These are phyloP conservation scores for Sphaerulina populicola DNA, from an alignment of 2,329 filamentous ascomycete species.

Conservation along the genomic window DNA sequence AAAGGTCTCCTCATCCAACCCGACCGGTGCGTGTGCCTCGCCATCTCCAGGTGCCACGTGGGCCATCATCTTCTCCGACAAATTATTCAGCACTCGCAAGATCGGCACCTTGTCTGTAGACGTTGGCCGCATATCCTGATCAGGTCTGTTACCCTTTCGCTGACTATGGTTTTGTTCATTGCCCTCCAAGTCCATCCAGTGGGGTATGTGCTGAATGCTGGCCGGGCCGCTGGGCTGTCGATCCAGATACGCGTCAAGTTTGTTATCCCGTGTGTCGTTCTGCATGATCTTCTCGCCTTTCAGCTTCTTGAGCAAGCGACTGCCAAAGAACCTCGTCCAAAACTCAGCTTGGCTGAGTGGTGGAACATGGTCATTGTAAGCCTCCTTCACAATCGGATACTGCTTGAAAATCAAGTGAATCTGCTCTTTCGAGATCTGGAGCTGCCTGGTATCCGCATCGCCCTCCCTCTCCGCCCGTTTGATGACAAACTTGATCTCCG, in stretches of 20 bases:
- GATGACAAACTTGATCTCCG: constrained; percentile 60
- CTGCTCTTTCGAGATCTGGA: constrained; percentile 84
- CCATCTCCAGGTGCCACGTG: constrained; percentile 72
- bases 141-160: constrained; percentile 74
- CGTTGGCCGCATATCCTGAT: constrained; percentile 78
- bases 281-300: constrained; percentile 81
- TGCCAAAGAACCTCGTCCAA: constrained; percentile 91
- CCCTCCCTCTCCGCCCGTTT: constrained; percentile 41
- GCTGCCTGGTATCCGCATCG: constrained; percentile 59
- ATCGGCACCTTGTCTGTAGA: constrained; percentile 73
- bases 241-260: constrained; percentile 80
- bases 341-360: constrained; percentile 66
- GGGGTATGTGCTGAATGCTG: constrained; percentile 61
- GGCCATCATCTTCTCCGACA: constrained; percentile 89
- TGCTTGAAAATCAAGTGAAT: constrained; percentile 88
- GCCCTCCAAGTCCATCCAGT: constrained; percentile 84
- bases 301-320: constrained; percentile 79
- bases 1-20: constrained; percentile 64
- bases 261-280: constrained; percentile 63
- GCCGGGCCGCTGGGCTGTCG: constrained; percentile 47
- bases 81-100: constrained; percentile 75
- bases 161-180: constrained; percentile 94
- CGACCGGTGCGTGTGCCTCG: constrained; percentile 56
- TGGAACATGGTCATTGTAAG: constrained; percentile 82
- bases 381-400: constrained; percentile 78